These are phyloP conservation scores for Pseudoturritis turrita DNA, from an alignment of 345 rosid genomes.

Conservation along the genomic window DNA sequence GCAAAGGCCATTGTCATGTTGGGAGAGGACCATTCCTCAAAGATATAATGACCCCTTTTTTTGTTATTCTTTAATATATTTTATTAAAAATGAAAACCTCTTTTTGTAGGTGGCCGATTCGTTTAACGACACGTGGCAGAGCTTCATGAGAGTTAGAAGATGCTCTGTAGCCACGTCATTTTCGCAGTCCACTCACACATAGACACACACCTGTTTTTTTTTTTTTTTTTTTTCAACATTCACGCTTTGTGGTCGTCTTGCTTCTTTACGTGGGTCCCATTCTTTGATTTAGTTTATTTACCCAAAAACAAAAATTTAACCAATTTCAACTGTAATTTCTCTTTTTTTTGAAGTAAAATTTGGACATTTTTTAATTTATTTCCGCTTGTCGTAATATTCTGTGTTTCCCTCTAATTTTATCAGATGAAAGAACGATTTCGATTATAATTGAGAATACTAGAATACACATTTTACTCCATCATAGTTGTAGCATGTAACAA, in stretches of 20 bases:
- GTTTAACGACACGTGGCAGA: background rate
- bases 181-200: conserved; percentile 22
- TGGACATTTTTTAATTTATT: too few species aligned
- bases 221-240: conserved; percentile 3
- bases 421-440: too few species aligned
- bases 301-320: background rate
- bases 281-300: conserved; percentile 4
- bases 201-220: conserved; percentile 9
- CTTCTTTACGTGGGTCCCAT: conserved; percentile 5
- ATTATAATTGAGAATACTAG: background rate
- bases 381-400: too few species aligned
- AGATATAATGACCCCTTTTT: conserved; percentile 11
- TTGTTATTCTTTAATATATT: background rate
- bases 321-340: background rate
- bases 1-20: conserved; percentile 6
- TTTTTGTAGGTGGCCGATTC: conserved; percentile 17
- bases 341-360: too few species aligned
- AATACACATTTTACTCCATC: conserved; percentile 22
- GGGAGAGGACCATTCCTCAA: conserved; percentile 29
- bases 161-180: conserved; percentile 19
- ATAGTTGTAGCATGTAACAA: conserved; percentile 6
- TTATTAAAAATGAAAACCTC: background rate
- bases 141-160: conserved; percentile 9
- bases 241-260: conserved; percentile 25
- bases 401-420: too few species aligned